phyloP scores from a whole-genome alignment of 2,329 filamentous ascomycete species.

The Ascosphaera pollenicola region DNA sequence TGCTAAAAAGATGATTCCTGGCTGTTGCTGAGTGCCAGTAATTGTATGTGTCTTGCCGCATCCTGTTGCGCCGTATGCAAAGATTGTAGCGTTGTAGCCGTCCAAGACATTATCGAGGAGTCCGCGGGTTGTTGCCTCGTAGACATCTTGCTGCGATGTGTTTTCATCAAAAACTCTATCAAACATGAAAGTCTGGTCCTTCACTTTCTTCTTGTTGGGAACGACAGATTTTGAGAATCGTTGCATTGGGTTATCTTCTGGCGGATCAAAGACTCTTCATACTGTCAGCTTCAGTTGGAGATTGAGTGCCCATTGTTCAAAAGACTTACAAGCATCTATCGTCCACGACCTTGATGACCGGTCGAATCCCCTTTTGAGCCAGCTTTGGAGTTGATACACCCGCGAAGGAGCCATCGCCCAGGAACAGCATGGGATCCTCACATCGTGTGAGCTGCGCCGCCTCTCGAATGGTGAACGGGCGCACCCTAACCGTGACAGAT shows the following conservation, averaged over 20 bases:
- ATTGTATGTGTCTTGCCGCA: conserved; percentile 99
- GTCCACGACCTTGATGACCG: conserved; percentile 90
- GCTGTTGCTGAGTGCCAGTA: conserved; percentile 89
- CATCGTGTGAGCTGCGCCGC: conserved; percentile 59
- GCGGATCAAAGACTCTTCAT: conserved; percentile 78
- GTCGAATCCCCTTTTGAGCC: conserved; percentile 63
- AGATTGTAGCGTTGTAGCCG: conserved; percentile 97
- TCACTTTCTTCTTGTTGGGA: conserved; percentile 70
- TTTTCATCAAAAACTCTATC: conserved; percentile 93
- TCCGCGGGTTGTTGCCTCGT: conserved; percentile 89
- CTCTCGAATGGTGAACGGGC: conserved; percentile 64
- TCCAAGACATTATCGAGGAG: conserved; percentile 98
- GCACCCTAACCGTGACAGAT: conserved; percentile 34
- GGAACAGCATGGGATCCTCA: conserved; percentile 74
- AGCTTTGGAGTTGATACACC: conserved; percentile 65
- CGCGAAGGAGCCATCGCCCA: conserved; percentile 95
- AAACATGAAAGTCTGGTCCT: conserved; percentile 75
- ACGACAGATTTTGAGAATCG: conserved; percentile 67
- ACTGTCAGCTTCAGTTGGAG: conserved; percentile 6
- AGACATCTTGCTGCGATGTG: conserved; percentile 78
- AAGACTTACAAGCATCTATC: conserved; percentile 72
- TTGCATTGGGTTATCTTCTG: conserved; percentile 81
- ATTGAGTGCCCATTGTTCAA: not conserved
- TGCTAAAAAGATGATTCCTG: conserved; percentile 78
- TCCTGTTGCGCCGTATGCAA: conserved; percentile 95